A percentile compares a stretch with the other conserved stretches of the same genome.
These are phyloP conservation scores for Taxillus chinensis DNA, from an alignment of 164 flowering plant genomes.

Conservation along the genomic window DNA sequence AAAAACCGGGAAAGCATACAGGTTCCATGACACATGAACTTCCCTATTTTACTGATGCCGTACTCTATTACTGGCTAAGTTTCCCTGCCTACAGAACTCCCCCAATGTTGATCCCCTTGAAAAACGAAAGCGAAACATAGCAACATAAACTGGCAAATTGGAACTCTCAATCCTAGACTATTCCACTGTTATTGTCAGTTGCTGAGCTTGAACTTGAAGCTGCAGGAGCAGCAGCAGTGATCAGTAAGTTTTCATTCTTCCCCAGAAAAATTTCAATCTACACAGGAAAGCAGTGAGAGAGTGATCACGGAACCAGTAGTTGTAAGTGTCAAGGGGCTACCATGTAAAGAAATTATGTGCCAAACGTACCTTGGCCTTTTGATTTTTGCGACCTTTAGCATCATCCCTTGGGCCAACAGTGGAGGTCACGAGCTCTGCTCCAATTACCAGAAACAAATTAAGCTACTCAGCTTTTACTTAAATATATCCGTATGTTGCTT, in stretches of 20 bases:
- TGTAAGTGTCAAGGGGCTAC: neutral
- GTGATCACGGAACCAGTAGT: neutral
- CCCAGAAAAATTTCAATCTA: conserved; percentile 30
- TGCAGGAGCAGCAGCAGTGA: conserved; percentile 1
- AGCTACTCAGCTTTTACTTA: neutral
- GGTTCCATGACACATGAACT: too few species aligned
- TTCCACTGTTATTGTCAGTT: neutral
- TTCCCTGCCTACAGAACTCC: too few species aligned
- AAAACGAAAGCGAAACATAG: neutral
- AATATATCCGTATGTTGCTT: neutral
- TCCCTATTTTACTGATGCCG: too few species aligned
- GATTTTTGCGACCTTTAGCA: conserved; percentile 11
- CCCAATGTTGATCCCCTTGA: neutral
- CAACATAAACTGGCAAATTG: neutral
- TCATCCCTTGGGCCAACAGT: conserved; percentile 14
- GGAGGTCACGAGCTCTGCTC: conserved; percentile 21
- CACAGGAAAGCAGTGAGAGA: neutral
- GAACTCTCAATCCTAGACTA: neutral
- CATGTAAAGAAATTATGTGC: neutral
- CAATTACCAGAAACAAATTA: neutral
- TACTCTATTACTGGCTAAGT: too few species aligned
- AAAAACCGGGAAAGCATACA: too few species aligned
- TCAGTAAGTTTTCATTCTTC: conserved; percentile 14
- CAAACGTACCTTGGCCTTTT: conserved; percentile 25
- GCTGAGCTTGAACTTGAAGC: neutral